Conservation (phyloP, 192 early-diverging fungal genomes). For the Kappamyces sp. region DNA sequence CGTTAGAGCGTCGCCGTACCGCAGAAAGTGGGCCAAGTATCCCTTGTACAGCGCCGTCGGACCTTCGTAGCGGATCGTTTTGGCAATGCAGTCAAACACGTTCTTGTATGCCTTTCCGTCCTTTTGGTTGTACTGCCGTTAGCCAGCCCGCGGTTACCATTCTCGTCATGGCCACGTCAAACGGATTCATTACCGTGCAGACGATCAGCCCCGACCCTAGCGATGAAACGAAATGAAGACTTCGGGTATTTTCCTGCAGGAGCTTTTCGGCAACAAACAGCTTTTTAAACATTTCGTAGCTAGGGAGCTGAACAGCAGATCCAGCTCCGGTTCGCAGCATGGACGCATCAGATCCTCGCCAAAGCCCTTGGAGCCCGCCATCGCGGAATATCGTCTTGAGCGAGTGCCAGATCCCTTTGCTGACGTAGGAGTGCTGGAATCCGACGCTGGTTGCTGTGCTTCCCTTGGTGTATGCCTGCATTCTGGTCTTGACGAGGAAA, state of each 20-base stretch:
- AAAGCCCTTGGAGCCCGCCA: conserved; percentile 77
- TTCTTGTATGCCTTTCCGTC: conserved; percentile 73
- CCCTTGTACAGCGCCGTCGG: conserved; percentile 85
- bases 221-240: conserved; percentile 70
- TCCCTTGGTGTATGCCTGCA: conserved; percentile 46
- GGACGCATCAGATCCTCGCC: conserved; percentile 79
- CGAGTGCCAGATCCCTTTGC: conserved; percentile 53
- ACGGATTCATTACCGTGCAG: conserved; percentile 92
- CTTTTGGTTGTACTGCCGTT: conserved; percentile 70
- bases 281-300: conserved; percentile 78
- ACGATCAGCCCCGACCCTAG: conserved; percentile 80
- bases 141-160: conserved; percentile 46
- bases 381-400: conserved; percentile 58
- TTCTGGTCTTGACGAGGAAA: conserved; percentile 82
- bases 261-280: conserved; percentile 44
- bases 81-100: conserved; percentile 78
- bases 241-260: conserved; percentile 48
- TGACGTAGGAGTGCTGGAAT: conserved; percentile 72
- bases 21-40: conserved; percentile 81
- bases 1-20: conserved; percentile 64
- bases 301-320: conserved; percentile 82
- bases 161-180: conserved; percentile 88
- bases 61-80: conserved; percentile 79
- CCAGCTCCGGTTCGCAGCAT: conserved; percentile 66
- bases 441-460: conserved; percentile 60